Base-by-base conservation (phyloP, 78 protist genomes). In the Bigelowiella natans region DNA sequence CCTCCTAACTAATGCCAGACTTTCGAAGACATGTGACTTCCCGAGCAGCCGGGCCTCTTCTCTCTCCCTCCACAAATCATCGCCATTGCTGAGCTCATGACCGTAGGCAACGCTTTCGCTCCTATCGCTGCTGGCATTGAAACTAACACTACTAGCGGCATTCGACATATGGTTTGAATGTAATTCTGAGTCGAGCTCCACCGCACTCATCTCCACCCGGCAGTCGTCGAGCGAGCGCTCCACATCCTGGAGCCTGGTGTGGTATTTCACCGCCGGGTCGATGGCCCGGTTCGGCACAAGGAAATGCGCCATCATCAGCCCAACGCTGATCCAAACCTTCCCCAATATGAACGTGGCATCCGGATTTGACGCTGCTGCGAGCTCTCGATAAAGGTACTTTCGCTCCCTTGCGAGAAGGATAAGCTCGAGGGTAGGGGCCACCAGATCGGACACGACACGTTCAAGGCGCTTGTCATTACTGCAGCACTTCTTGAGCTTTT, bases 211-310 rank as follows among this genome's bases (percentile, higher is more conserved):
- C 7, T 29, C 26, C 26, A 36, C 0, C 38, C n/a, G n/a, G n/a
- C 36, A 1, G 36, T 1, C 26, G 38, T 29, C 38, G 87, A 30
- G 87, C 87, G 36, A 3, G 34, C 87, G 38, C 0, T 3, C 36
- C 87, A 2, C 11, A 1, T 3, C 1, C 87, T 28, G 18, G 1
- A 30, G 34, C 87, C 37, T 39, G 87, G 36, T 1, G 87, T 0
- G 36, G 37, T 30, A 1, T 82, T 82, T 82, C 18, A 30, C 0
- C 64, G 88, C 82, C 1, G 92, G 92, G 92, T 90, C 92, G 1
- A 40, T 85, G 26, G 89, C 63, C 39, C 31, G 34, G 1, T 1
- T 2, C 36, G 89, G 89, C 34, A 39, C 39, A 30, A 90, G 86
- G 36, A 85, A 64, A 28, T 11, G 84, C 89, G 82, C 31, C 0